Conservation (phyloP, 163 green algal genomes). For the Chlorella variabilis region DNA sequence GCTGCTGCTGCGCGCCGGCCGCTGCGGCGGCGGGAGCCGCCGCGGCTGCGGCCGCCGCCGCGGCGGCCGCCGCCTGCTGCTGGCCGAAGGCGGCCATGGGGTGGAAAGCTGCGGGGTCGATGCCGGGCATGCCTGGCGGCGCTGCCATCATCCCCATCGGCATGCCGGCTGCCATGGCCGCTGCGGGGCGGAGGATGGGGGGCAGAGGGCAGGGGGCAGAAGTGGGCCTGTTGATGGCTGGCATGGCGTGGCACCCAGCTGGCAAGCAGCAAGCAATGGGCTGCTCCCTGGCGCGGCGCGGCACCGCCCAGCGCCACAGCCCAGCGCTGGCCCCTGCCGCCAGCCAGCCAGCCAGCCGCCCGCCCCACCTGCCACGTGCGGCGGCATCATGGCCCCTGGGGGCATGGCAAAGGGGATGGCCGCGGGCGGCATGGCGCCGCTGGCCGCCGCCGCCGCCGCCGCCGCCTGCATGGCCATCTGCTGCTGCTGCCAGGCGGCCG, state of each 20-base stretch:
- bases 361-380: conserved; percentile 12
- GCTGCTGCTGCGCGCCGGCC: not conserved
- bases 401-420: conserved; percentile 16
- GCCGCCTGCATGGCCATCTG: conserved; percentile 36
- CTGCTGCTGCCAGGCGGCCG: conserved; percentile 41
- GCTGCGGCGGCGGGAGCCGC: not conserved
- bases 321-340: not conserved
- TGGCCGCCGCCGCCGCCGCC: conserved; percentile 33
- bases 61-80: conserved; percentile 11
- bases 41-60: not conserved
- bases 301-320: not conserved
- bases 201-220: not conserved
- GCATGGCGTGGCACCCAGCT: too few species aligned
- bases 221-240: too few species aligned
- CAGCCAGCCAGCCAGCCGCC: not conserved
- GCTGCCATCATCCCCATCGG: conserved; percentile 22
- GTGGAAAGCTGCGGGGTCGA: not conserved
- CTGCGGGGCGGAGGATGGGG: not conserved
- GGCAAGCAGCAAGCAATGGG: too few species aligned
- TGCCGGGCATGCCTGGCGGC: not conserved
- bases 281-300: too few species aligned
- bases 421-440: not conserved
- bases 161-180: conserved; percentile 26
- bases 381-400: conserved; percentile 6
- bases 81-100: conserved; percentile 11